Evolutionary conservation across 345 rosid species (phyloP).

Genomic region (Populus davidiana): DNA sequence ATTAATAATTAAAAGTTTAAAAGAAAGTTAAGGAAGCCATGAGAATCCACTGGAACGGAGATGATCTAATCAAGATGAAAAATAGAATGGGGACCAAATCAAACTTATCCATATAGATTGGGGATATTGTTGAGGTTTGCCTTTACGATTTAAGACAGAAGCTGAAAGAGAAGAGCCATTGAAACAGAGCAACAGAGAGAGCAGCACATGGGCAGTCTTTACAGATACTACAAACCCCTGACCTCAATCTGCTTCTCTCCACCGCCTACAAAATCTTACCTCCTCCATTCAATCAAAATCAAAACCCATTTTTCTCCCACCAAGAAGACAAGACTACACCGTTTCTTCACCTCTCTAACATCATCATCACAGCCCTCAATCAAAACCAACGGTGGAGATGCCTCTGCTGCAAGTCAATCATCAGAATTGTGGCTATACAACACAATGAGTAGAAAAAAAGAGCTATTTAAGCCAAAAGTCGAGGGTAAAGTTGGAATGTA

Average conservation of each 20-base stretch:
- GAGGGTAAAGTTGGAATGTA: slow-evolving; percentile 94
- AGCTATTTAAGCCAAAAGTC: slow-evolving; percentile 63
- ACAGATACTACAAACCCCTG: slow-evolving; percentile 45
- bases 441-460: slow-evolving; percentile 77
- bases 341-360: slow-evolving; percentile 37
- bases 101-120: too few relatives aligned
- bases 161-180: too few relatives aligned
- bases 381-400: slow-evolving; percentile 8
- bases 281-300: neutral
- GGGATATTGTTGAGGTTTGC: too few relatives aligned
- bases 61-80: too few relatives aligned
- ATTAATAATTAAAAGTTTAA: too few relatives aligned
- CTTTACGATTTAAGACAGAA: too few relatives aligned
- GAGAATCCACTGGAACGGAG: too few relatives aligned
- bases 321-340: slow-evolving; percentile 26
- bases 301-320: neutral
- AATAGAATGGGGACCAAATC: too few relatives aligned
- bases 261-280: slow-evolving; percentile 10
- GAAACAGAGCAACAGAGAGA: neutral
- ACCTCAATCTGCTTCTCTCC: slow-evolving; percentile 38
- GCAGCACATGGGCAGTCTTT: slow-evolving; percentile 48
- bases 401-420: slow-evolving; percentile 14
- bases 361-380: slow-evolving; percentile 34
- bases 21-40: too few relatives aligned
- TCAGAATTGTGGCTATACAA: slow-evolving; percentile 73